These are phyloP conservation scores for Diaporthe eres DNA, from an alignment of 2,329 filamentous ascomycete genomes.

Conservation along the genomic window DNA sequence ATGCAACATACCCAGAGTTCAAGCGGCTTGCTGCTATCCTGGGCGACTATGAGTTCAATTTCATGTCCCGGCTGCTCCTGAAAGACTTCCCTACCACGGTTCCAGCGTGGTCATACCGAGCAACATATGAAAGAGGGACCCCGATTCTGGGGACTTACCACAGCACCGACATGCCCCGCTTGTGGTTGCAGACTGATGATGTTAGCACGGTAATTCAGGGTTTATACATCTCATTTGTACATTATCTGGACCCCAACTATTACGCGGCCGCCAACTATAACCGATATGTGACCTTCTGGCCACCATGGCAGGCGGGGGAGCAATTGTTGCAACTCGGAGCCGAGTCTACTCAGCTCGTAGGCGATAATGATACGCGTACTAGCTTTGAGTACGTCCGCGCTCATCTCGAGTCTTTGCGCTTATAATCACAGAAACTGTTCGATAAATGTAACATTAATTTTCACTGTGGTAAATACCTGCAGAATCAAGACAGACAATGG, in stretches of 20 bases:
- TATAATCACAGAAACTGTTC: not conserved
- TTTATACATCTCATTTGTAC: conserved; percentile 69
- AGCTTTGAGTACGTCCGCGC: conserved; percentile 19
- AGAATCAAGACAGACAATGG: not conserved
- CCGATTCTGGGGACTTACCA: conserved; percentile 86
- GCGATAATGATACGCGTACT: not conserved
- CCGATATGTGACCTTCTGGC: conserved; percentile 16
- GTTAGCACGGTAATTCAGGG: conserved; percentile 1
- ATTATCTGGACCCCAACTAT: conserved; percentile 69
- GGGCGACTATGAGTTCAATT: conserved; percentile 81
- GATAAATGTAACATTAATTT: not conserved
- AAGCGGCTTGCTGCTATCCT: conserved; percentile 84
- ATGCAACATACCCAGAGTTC: conserved; percentile 82
- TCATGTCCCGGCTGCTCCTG: conserved; percentile 78
- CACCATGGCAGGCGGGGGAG: conserved; percentile 3
- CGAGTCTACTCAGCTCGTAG: not conserved
- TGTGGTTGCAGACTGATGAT: conserved; percentile 76
- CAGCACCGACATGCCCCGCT: conserved; percentile 76
- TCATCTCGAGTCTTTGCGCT: not conserved
- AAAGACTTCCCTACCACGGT: conserved; percentile 66
- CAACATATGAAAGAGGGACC: conserved; percentile 78
- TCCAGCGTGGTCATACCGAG: conserved; percentile 81
- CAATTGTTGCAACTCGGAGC: conserved; percentile 17
- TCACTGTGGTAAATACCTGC: not conserved
- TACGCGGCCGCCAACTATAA: conserved; percentile 43